Evolutionary conservation across 176 grass and related monocot species (phyloP).

Genomic region (Avena eriantha): DNA sequence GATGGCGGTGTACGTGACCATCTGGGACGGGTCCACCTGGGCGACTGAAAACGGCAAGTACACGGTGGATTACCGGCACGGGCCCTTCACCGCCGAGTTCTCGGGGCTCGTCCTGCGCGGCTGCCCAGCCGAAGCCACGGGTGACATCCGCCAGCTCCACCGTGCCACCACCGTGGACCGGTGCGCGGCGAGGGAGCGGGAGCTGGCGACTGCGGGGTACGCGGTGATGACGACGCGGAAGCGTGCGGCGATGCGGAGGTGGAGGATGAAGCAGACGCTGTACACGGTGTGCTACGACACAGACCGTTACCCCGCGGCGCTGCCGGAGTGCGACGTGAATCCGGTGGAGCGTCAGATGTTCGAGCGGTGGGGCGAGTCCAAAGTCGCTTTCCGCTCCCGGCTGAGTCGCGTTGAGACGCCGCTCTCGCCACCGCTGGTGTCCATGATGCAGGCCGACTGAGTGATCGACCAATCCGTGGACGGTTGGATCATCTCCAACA

Average conservation of each 20-base stretch:
- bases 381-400: conserved; percentile 35
- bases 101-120: conserved; percentile 55
- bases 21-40: conserved; percentile 88
- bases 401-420: not conserved
- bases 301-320: conserved; percentile 53
- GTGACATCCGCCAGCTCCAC: not conserved
- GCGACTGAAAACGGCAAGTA: conserved; percentile 71
- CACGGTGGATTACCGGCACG: conserved; percentile 71
- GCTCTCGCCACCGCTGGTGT: not conserved
- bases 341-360: conserved; percentile 54
- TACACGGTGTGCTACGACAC: conserved; percentile 88
- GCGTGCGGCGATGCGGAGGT: conserved; percentile 61
- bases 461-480: not conserved
- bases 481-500: not conserved
- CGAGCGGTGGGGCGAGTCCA: conserved; percentile 74
- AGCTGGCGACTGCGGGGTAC: conserved; percentile 57
- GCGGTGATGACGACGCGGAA: conserved; percentile 58
- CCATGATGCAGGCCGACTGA: conserved; percentile 49
- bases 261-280: conserved; percentile 60
- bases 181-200: conserved; percentile 48
- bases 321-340: conserved; percentile 76
- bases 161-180: not conserved
- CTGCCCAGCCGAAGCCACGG: conserved; percentile 34
- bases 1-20: conserved; percentile 80
- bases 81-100: conserved; percentile 72